Conservation (phyloP, 2,329 filamentous ascomycete species). For the Decorospora gaudefroyi region DNA sequence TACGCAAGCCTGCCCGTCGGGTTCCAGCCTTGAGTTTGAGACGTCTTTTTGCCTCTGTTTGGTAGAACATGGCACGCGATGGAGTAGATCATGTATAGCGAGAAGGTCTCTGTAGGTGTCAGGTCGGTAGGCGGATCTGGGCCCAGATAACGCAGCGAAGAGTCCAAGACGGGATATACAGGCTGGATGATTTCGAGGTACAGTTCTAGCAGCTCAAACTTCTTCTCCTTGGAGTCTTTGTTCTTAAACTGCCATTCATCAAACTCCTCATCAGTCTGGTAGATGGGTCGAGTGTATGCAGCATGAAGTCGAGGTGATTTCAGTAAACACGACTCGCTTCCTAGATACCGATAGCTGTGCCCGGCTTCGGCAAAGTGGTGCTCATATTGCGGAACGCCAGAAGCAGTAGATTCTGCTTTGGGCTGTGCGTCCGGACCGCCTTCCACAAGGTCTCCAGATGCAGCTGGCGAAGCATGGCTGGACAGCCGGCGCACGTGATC, state of each 20-base stretch:
- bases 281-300: constrained; percentile 18
- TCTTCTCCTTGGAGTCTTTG: constrained; percentile 31
- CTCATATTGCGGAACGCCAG: constrained; percentile 31
- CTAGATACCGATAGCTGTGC: constrained; percentile 43
- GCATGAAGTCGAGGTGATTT: constrained; percentile 38
- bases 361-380: constrained; percentile 43
- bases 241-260: constrained; percentile 32
- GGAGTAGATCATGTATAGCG: constrained; percentile 45
- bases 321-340: constrained; percentile 41
- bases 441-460: constrained; percentile 21
- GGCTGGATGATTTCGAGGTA: constrained; percentile 38
- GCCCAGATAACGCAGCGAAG: constrained; percentile 31
- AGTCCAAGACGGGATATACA: constrained; percentile 40
- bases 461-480: constrained; percentile 27
- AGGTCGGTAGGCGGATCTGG: constrained; percentile 32
- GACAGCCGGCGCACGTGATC: constrained; percentile 43
- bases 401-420: constrained; percentile 21
- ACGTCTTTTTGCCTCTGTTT: constrained; percentile 29
- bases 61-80: constrained; percentile 43
- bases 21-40: constrained; percentile 28
- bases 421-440: constrained; percentile 8
- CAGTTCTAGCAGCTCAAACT: constrained; percentile 38
- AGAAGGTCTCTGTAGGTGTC: constrained; percentile 33
- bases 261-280: constrained; percentile 26
- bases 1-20: constrained; percentile 34